Evolutionary conservation across 495 filamentous ascomycete species (phyloP).

Genomic region (Neurospora tetrasperma): DNA sequence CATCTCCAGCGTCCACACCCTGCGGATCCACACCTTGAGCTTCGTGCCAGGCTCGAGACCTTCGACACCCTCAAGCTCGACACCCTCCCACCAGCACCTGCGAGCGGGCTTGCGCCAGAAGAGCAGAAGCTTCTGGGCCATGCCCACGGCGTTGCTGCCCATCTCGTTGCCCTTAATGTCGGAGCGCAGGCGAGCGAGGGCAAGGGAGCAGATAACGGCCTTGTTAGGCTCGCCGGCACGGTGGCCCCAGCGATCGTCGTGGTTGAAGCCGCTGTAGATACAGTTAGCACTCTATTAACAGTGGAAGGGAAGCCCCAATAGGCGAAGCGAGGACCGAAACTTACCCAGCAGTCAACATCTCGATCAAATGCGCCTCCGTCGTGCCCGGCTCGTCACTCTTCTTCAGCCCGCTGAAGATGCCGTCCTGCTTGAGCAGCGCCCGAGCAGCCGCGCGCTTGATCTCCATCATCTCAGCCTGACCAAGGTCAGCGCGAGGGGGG

Average conservation of each 20-base stretch:
- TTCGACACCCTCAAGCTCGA: conserved; percentile 84
- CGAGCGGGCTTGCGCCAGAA: conserved; percentile 98
- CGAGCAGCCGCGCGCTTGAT: conserved; percentile 90
- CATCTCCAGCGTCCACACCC: conserved; percentile 99
- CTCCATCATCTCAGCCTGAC: conserved; percentile 84
- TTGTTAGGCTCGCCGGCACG: conserved; percentile 94
- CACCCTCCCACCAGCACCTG: conserved; percentile 98
- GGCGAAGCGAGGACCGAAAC: conserved; percentile 12
- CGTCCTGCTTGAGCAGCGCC: conserved; percentile 78
- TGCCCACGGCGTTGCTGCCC: conserved; percentile 75
- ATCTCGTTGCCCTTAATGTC: conserved; percentile 76
- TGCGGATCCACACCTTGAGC: conserved; percentile 93
- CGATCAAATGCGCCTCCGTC: conserved; percentile 96
- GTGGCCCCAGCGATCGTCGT: conserved; percentile 91
- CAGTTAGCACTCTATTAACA: neutral
- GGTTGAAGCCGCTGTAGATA: conserved; percentile 73
- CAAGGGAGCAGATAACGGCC: conserved; percentile 94
- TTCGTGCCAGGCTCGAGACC: conserved; percentile 66
- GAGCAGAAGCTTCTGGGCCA: conserved; percentile 96
- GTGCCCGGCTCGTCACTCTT: conserved; percentile 93
- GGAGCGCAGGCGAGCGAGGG: conserved; percentile 82
- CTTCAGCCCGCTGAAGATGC: conserved; percentile 90
- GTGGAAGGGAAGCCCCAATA: neutral
- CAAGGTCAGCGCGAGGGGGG: conserved; percentile 76
- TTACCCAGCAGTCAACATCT: conserved; percentile 98